Percentiles rank a stretch among this genome's conserved stretches.
These are phyloP conservation scores for Leccinum rimulosum DNA, from an alignment of 768 basidiomycete species.

Conservation along the genomic window DNA sequence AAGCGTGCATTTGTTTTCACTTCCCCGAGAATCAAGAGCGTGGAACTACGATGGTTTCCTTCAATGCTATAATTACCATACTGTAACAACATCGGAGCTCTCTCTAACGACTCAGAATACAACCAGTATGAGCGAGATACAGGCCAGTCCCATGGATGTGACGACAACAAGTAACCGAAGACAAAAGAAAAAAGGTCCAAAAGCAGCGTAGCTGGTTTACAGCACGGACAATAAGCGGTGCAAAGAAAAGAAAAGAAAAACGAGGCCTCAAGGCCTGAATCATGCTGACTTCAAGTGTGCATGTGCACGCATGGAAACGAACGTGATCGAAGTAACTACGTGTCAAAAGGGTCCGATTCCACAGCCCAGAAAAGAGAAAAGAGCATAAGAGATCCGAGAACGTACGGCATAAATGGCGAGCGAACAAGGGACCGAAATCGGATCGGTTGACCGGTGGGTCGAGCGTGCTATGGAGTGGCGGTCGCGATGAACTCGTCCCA, in stretches of 20 bases:
- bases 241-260: neutral
- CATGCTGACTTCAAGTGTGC: too few relatives aligned
- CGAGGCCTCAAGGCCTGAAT: too few relatives aligned
- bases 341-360: neutral
- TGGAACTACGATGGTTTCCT: too few relatives aligned
- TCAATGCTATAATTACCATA: neutral
- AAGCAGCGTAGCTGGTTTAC: neutral
- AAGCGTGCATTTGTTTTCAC: too few relatives aligned
- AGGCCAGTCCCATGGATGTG: neutral
- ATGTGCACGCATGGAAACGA: neutral
- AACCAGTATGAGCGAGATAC: neutral
- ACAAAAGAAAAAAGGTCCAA: neutral
- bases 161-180: neutral
- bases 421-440: neutral
- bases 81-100: neutral
- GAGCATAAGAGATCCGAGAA: neutral
- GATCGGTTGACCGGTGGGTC: too few relatives aligned
- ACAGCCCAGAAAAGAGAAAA: neutral
- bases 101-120: neutral
- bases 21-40: too few relatives aligned
- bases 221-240: too few relatives aligned
- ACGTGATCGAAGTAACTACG: neutral
- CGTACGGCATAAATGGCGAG: neutral
- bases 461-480: slow-evolving; percentile 22
- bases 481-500: slow-evolving; percentile 53